A percentile compares a stretch with the other conserved stretches of the same genome.
phyloP scores from a whole-genome alignment of 2,329 filamentous ascomycete genomes.

The Diplodia corticola region DNA sequence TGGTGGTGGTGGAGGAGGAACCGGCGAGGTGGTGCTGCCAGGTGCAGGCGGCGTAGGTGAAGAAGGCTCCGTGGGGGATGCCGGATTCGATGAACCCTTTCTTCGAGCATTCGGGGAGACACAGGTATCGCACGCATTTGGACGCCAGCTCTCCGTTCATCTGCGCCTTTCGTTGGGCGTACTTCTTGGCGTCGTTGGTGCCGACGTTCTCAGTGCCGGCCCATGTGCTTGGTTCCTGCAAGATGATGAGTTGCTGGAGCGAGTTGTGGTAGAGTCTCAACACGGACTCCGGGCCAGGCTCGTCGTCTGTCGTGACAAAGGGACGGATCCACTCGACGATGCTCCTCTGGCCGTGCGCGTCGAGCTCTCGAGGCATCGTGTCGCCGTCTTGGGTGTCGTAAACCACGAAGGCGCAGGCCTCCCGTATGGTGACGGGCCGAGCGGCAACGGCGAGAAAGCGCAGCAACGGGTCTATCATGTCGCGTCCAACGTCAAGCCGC shows the following conservation, averaged over 20 bases:
- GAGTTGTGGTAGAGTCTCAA: conserved; percentile 1
- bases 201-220: not conserved
- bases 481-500: not conserved
- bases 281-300: not conserved
- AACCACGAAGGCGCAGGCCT: not conserved
- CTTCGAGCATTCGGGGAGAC: not conserved
- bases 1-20: too few relatives aligned
- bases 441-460: not conserved
- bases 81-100: not conserved
- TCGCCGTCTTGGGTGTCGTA: not conserved
- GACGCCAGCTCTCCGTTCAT: not conserved
- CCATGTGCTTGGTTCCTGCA: not conserved
- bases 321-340: not conserved
- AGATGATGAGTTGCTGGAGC: not conserved
- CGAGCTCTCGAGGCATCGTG: not conserved
- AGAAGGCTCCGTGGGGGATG: not conserved
- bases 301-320: not conserved
- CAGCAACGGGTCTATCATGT: not conserved
- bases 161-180: not conserved
- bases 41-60: not conserved
- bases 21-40: not conserved
- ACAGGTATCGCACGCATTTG: not conserved
- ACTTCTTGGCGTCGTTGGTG: not conserved
- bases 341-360: not conserved
- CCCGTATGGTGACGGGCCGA: not conserved